Base-by-base conservation (phyloP, 2,329 filamentous ascomycete species). In the Colletotrichum melonis region DNA sequence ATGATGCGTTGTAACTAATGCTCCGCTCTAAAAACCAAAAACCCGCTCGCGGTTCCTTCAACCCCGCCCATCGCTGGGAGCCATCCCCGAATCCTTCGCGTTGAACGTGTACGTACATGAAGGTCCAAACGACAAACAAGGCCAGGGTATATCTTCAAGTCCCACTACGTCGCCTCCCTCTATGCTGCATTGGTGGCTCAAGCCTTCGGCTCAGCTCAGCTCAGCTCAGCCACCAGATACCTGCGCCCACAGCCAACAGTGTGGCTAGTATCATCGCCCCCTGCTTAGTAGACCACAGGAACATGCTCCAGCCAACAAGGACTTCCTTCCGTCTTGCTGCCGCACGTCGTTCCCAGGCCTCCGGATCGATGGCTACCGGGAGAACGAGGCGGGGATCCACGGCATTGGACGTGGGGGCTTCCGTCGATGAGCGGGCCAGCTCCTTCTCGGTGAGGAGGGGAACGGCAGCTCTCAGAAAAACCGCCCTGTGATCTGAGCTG, bases 401-500 rank as follows among this genome's bases (percentile, higher is more conserved):
- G 66, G 11, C 22, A 63, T 71, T 73, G n/a, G 5, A 19, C 22
- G 38, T 19, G 1, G 69, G 22, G 16, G 26, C 63, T 9, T 58
- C 65, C 26, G 57, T 72, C n/a, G 75, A 71, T 16, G 82, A 78
- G 3, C 85, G 83, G 4, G 77, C 74, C 49, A 90, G 80, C 56
- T 83, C 81, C 11, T 80, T 78, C 2, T 81, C 81, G 12, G 81
- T 77, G 60, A 90, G 76, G 6, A 94, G 83, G 1, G 94, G 92
- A 19, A 98, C 88, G 0, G 86, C 85, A 8, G 92, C 86, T 4
- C 93, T 90, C 28, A 98, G 86, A 60, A 91, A 93, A 3, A 98
- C 97, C 7, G 95, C 89, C 35, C 94, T 91, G 83, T 99, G 97
- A 81, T 99, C 97, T 67, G 94, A 97, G 9, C 92, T 94, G n/a